Base-by-base conservation (phyloP, 805 yeast species). In the Wickerhamomyces hampshirensis region DNA sequence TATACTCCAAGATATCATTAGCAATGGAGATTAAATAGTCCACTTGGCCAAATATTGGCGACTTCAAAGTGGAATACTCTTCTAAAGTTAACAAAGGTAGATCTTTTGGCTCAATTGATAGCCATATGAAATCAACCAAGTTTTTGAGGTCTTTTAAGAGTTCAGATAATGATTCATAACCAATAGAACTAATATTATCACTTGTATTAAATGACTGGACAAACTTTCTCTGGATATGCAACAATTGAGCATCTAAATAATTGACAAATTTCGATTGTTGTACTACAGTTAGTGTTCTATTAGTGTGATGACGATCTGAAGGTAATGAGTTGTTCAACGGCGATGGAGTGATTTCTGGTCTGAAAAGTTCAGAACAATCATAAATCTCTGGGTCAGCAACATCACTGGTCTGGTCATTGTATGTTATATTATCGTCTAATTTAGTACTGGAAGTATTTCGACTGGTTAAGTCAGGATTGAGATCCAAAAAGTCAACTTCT, bases 1-100 rank as follows among this genome's bases (percentile, higher is more conserved):
- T 45, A 46, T 73, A 82, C 44, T 81, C 89, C 32, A 77, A 68
- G 19, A 81, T 50, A 43, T 82, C 88, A 33, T 83, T 86, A 33
- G 85, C 73, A 3, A 84, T 66, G 28, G 69, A 68, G 17, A 85
- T 61, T 13, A 82, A 56, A 46, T 80, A 82, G 35, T 77, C 76
- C 0, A 71, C 64, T 53, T 81, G 89, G 1, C 84, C 85, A 50
- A 73, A 74, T 23, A 59, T 38, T 12, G 64, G 60, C 2, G 58
- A 48, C 14, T 44, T 18, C 19, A 39, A 24, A 19, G 38, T 35
- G 10, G 29, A 8, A 31, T 43, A 47, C 8, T 39, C 34, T 7
- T 35, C 35, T 15, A 10, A 14, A 10, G 39, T 23, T 13, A 50
- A 41, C 30, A 45, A 40, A 17, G 42, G 26, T n/a, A n/a, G n/a